phyloP scores from a whole-genome alignment of 257 asterid species.

The Nicotiana sylvestris region DNA sequence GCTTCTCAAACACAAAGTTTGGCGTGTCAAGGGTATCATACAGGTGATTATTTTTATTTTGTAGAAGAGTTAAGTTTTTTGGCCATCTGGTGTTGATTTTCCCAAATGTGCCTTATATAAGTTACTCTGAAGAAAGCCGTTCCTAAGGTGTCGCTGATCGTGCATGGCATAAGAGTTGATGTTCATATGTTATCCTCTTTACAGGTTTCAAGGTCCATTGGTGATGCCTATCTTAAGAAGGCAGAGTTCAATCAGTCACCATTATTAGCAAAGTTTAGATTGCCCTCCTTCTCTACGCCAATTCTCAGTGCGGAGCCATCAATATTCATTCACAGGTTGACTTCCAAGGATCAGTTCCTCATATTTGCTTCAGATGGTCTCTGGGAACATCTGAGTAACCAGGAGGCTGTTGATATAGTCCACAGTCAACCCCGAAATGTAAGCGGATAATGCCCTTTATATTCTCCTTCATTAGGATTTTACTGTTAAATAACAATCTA shows the following conservation, averaged over 20 bases:
- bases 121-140: neutral
- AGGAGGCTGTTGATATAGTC: constrained; percentile 88
- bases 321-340: constrained; percentile 55
- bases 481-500: neutral
- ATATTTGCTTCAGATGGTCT: constrained; percentile 94
- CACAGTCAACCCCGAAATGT: constrained; percentile 59
- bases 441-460: constrained; percentile 17
- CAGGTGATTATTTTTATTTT: constrained; percentile 45
- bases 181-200: constrained; percentile 8
- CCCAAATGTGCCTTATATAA: neutral
- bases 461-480: neutral
- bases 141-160: neutral
- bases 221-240: constrained; percentile 88
- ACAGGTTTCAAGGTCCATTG: constrained; percentile 89
- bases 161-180: neutral
- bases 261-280: constrained; percentile 61
- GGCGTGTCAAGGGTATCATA: constrained; percentile 97
- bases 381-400: constrained; percentile 97
- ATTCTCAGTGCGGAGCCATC: constrained; percentile 85
- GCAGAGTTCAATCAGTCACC: constrained; percentile 85
- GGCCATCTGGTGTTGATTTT: neutral
- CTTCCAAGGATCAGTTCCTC: constrained; percentile 61
- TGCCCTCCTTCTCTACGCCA: constrained; percentile 59
- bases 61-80: neutral
- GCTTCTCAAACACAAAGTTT: constrained; percentile 76